These are phyloP conservation scores for Fusarium nisikadoi DNA, from an alignment of 2,329 filamentous ascomycete genomes.

Conservation along the genomic window DNA sequence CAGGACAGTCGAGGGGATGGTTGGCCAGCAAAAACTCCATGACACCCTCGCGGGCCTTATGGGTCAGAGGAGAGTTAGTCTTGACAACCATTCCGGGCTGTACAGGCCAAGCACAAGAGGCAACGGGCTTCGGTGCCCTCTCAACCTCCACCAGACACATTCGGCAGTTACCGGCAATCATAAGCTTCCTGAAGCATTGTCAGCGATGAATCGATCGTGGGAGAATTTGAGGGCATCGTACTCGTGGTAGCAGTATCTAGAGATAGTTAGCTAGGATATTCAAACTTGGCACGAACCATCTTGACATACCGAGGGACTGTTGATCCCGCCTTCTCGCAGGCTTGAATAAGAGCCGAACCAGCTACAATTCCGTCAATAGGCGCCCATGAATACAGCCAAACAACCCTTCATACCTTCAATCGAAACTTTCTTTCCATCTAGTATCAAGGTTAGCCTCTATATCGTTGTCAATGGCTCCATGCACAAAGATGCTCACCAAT, in stretches of 20 bases:
- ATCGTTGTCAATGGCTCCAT: slow-evolving; percentile 46
- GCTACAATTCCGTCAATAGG: slow-evolving; percentile 67
- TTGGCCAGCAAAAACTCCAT: slow-evolving; percentile 99
- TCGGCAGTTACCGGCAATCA: slow-evolving; percentile 99
- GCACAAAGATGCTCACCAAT: slow-evolving; percentile 70
- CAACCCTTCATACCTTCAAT: slow-evolving; percentile 79
- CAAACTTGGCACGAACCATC: slow-evolving; percentile 10
- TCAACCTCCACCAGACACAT: slow-evolving; percentile 99
- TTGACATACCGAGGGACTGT: slow-evolving; percentile 81
- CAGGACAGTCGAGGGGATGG: slow-evolving; percentile 94
- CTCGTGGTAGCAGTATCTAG: slow-evolving; percentile 98
- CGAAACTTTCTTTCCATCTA: slow-evolving; percentile 97
- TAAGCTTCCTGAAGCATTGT: slow-evolving; percentile 78
- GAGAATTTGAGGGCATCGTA: slow-evolving; percentile 59
- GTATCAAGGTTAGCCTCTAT: slow-evolving; percentile 47
- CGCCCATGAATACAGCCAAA: slow-evolving; percentile 27
- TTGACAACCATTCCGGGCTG: slow-evolving; percentile 99
- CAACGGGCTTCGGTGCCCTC: slow-evolving; percentile 93
- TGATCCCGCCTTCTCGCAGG: slow-evolving; percentile 95
- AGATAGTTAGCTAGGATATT: slow-evolving; percentile 49
- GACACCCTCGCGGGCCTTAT: slow-evolving; percentile 98
- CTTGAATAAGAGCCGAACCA: slow-evolving; percentile 96
- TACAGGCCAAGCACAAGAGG: slow-evolving; percentile 98
- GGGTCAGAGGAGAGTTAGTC: slow-evolving; percentile 93
- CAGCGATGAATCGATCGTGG: slow-evolving; percentile 51